Percentiles rank a stretch among this genome's conserved stretches.
Evolutionary conservation across 768 basidiomycete genomes (phyloP).

Genomic region (Leccinum truebloodii): DNA sequence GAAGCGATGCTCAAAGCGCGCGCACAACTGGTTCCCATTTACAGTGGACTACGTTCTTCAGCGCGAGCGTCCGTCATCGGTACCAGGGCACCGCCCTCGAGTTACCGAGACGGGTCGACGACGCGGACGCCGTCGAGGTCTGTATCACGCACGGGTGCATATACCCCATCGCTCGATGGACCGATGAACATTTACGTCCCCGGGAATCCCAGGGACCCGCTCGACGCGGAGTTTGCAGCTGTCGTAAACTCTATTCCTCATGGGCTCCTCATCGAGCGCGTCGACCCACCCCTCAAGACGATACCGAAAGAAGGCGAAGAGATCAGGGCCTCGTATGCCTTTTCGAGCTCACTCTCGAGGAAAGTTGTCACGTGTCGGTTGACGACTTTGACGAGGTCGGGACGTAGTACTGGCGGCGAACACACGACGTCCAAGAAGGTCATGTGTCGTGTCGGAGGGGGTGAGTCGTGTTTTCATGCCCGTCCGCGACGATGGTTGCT

Average conservation of each 20-base stretch:
- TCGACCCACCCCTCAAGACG: slow-evolving; percentile 72
- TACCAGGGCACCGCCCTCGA: slow-evolving; percentile 66
- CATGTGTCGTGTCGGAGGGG: slow-evolving; percentile 89
- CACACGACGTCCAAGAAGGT: slow-evolving; percentile 70
- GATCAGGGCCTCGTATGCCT: slow-evolving; percentile 80
- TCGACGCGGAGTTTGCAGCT: slow-evolving; percentile 76
- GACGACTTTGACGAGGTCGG: slow-evolving; percentile 71
- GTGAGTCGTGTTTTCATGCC: slow-evolving; percentile 41
- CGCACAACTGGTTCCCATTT: slow-evolving; percentile 59
- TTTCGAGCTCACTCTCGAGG: slow-evolving; percentile 68
- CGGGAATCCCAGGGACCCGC: slow-evolving; percentile 69
- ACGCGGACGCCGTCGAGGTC: slow-evolving; percentile 65
- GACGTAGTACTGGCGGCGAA: slow-evolving; percentile 41
- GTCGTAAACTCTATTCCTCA: slow-evolving; percentile 78
- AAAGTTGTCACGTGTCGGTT: slow-evolving; percentile 80
- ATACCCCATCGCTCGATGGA: slow-evolving; percentile 57
- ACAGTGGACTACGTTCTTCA: slow-evolving; percentile 44
- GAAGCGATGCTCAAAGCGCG: slow-evolving; percentile 61
- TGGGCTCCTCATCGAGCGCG: slow-evolving; percentile 72
- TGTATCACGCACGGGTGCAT: slow-evolving; percentile 62
- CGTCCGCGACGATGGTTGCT: slow-evolving; percentile 3
- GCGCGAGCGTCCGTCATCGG: slow-evolving; percentile 40
- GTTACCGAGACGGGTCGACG: slow-evolving; percentile 61
- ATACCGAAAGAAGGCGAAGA: slow-evolving; percentile 75
- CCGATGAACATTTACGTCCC: slow-evolving; percentile 66